phyloP scores from a whole-genome alignment of 2,329 filamentous ascomycete species.

The Elsinoe arachidis region DNA sequence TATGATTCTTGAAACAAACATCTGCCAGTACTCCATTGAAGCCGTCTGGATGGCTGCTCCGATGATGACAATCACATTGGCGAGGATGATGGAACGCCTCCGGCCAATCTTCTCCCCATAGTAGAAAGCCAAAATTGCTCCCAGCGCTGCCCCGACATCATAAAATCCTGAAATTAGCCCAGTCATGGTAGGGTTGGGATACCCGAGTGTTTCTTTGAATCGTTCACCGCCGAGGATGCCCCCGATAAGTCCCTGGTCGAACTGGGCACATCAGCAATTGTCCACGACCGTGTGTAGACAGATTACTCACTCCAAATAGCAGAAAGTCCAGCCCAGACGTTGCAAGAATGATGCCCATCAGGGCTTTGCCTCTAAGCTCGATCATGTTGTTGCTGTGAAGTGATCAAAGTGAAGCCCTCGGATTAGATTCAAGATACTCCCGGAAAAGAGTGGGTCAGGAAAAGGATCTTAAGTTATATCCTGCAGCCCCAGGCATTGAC shows the following conservation, averaged over 20 bases:
- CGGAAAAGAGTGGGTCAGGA: not conserved
- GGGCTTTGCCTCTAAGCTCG: slow-evolving; percentile 20
- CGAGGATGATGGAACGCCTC: slow-evolving; percentile 21
- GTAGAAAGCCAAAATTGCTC: slow-evolving; percentile 22
- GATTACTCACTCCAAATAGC: slow-evolving; percentile 16
- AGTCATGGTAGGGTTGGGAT: slow-evolving; percentile 21
- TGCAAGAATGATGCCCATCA: slow-evolving; percentile 23
- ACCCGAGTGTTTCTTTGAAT: slow-evolving; percentile 24
- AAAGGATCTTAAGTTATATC: not conserved
- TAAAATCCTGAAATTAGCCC: slow-evolving; percentile 23
- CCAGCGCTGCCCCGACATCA: slow-evolving; percentile 23
- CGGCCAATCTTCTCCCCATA: slow-evolving; percentile 22
- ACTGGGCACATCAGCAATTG: not conserved
- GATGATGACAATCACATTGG: slow-evolving; percentile 23
- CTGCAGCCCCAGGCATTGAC: not conserved
- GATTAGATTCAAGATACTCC: not conserved
- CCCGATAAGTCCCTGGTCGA: slow-evolving; percentile 25
- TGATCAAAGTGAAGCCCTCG: not conserved
- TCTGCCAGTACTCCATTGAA: slow-evolving; percentile 21
- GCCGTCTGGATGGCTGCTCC: slow-evolving; percentile 16
- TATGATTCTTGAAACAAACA: slow-evolving; percentile 22
- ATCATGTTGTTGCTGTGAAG: not conserved
- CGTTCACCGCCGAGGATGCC: slow-evolving; percentile 23
- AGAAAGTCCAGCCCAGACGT: slow-evolving; percentile 24
- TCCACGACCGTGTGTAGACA: not conserved